Evolutionary conservation across 78 protist species (phyloP), one percentile per base, ranked within the genome.

Genomic region (Chrysochromulina tobinii): DNA sequence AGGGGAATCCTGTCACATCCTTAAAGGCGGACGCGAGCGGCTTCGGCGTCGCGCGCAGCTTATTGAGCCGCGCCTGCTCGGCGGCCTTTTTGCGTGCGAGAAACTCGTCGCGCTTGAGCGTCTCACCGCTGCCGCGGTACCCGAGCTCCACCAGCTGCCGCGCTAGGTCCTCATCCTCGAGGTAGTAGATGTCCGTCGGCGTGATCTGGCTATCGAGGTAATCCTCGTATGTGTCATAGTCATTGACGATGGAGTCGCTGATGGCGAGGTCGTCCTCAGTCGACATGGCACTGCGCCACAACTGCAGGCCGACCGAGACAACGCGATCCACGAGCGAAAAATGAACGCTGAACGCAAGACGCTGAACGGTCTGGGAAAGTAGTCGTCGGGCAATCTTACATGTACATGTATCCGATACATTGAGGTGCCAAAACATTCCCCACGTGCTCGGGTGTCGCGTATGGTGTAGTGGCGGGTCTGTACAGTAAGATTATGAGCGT

Each of bases 131-230:
- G 15, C 98, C 97, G 1, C 97, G 94, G 66, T 92, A 96, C 17
- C 99, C 99, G 54, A 97, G 96, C 92, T 97, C 99, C 20, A 95
- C 97, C 5, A 97, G 93, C 90, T 96, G 95, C 7, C 99, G 87
- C 2, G 97, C 97, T 3, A 96, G 92, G 51, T 95, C 97, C 57
- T 93, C 96, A n/a, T 94, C 97, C 72, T 95, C 97, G 14, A 97
- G 90, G 38, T 95, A 97, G 89, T 93, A 96, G 53, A 97, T 55
- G 67, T 95, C 99, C 38, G 38, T 81, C 23, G 93, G 86, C 25
- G 93, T 3, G 73, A 97, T 92, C 27, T 92, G 95, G 20, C 92
- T 58, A 90, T 97, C 97, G 20, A 97, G 93, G 66, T 96, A 97
- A 55, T 97, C 97, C 48, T 95, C 97, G 83, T 96, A 96, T 1